Evolutionary conservation across 306 rosid genomes (phyloP).

Genomic region (Fagus crenata): DNA sequence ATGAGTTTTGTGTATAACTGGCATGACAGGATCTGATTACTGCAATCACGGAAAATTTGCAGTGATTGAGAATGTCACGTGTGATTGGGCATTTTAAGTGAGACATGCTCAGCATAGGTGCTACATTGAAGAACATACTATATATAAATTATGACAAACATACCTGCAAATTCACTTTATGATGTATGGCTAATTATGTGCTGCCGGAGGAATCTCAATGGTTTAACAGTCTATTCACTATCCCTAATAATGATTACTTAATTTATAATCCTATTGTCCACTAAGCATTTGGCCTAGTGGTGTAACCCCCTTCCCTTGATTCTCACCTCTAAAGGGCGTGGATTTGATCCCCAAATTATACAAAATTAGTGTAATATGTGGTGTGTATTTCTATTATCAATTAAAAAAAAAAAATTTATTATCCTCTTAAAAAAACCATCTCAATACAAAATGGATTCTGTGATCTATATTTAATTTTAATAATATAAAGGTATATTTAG

Average conservation of each 20-base stretch:
- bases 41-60: slow-evolving; percentile 27
- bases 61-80: slow-evolving; percentile 30
- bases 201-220: not conserved
- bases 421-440: no score
- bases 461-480: no score
- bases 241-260: not conserved
- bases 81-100: slow-evolving; percentile 36
- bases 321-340: no score
- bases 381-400: no score
- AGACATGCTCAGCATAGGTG: slow-evolving; percentile 21
- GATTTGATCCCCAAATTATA: no score
- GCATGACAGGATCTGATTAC: slow-evolving; percentile 15
- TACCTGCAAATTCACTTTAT: slow-evolving; percentile 23
- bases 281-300: no score
- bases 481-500: no score
- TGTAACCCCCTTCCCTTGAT: no score
- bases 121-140: slow-evolving; percentile 39
- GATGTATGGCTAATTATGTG: not conserved
- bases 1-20: slow-evolving; percentile 27
- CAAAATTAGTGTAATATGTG: no score
- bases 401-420: no score
- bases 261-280: no score
- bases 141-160: slow-evolving; percentile 46
- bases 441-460: no score
- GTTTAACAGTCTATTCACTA: not conserved